These are phyloP conservation scores for Cryptococcus sp. DNA, from an alignment of 1,284 basidiomycete species.

Conservation along the genomic window DNA sequence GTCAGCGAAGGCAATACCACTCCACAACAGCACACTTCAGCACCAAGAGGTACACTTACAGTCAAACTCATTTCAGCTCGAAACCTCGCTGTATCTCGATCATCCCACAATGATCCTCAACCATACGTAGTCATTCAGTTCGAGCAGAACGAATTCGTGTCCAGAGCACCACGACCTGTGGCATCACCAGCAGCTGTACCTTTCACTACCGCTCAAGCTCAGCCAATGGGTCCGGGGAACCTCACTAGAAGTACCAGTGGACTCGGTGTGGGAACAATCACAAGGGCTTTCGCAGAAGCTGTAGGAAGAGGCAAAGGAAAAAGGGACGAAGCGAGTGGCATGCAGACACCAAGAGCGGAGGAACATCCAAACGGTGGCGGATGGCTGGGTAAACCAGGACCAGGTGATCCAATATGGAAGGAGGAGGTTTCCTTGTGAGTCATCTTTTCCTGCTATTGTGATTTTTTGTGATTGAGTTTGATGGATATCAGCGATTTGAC, in stretches of 20 bases:
- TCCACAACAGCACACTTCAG: not conserved
- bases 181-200: slow-evolving; percentile 35
- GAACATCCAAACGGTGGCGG: slow-evolving; percentile 19
- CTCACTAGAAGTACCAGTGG: slow-evolving; percentile 34
- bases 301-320: slow-evolving; percentile 48
- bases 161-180: slow-evolving; percentile 64
- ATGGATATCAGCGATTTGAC: slow-evolving; percentile 74
- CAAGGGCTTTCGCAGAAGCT: slow-evolving; percentile 54
- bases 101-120: slow-evolving; percentile 54
- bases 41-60: slow-evolving; percentile 69
- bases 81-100: slow-evolving; percentile 67
- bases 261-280: slow-evolving; percentile 60
- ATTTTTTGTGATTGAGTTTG: too few relatives aligned
- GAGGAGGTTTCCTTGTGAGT: slow-evolving; percentile 95
- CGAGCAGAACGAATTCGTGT: slow-evolving; percentile 98
- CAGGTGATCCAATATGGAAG: slow-evolving; percentile 92
- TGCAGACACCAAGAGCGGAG: slow-evolving; percentile 41
- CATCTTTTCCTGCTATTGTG: not conserved
- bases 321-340: slow-evolving; percentile 31
- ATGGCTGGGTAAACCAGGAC: slow-evolving; percentile 45
- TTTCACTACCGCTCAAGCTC: slow-evolving; percentile 37
- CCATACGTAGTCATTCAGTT: slow-evolving; percentile 98
- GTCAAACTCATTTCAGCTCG: slow-evolving; percentile 93
- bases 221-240: slow-evolving; percentile 32
- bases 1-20: slow-evolving; percentile 6